These are phyloP conservation scores for Backusella liffmaniae DNA, from an alignment of 192 early-diverging fungal genomes.

Conservation along the genomic window DNA sequence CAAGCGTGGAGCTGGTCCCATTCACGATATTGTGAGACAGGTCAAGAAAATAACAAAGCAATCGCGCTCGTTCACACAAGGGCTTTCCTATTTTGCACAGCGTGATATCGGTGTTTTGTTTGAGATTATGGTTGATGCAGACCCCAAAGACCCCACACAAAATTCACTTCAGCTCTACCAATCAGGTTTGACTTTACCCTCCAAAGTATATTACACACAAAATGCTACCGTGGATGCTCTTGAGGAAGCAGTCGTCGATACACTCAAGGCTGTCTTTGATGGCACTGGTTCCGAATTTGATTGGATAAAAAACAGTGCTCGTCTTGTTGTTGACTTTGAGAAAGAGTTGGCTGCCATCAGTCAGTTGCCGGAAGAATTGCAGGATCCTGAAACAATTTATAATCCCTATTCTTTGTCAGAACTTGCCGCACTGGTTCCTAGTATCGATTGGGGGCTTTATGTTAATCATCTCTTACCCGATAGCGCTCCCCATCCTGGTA, in stretches of 20 bases:
- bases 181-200: slow-evolving; percentile 59
- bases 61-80: not conserved
- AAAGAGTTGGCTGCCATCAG: slow-evolving; percentile 53
- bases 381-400: slow-evolving; percentile 50
- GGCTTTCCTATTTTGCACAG: slow-evolving; percentile 13
- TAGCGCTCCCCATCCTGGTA: slow-evolving; percentile 23
- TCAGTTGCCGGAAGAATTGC: slow-evolving; percentile 41
- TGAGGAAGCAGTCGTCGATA: slow-evolving; percentile 41
- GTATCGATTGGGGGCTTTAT: slow-evolving; percentile 41
- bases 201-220: slow-evolving; percentile 65
- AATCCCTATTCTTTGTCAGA: slow-evolving; percentile 45
- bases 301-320: slow-evolving; percentile 16
- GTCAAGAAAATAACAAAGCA: slow-evolving; percentile 26
- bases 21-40: slow-evolving; percentile 41
- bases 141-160: slow-evolving; percentile 57
- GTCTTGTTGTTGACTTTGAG: slow-evolving; percentile 61
- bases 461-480: slow-evolving; percentile 32
- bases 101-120: slow-evolving; percentile 42
- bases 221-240: slow-evolving; percentile 43
- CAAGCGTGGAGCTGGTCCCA: slow-evolving; percentile 39
- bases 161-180: slow-evolving; percentile 54
- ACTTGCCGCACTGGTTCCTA: slow-evolving; percentile 26
- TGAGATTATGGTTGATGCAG: slow-evolving; percentile 46
- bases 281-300: slow-evolving; percentile 2
- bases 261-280: slow-evolving; percentile 39